Evolutionary conservation across 2,329 filamentous ascomycete genomes (phyloP), one percentile per base, ranked within the genome.

Genomic region (Ophioceras dolichostomum): DNA sequence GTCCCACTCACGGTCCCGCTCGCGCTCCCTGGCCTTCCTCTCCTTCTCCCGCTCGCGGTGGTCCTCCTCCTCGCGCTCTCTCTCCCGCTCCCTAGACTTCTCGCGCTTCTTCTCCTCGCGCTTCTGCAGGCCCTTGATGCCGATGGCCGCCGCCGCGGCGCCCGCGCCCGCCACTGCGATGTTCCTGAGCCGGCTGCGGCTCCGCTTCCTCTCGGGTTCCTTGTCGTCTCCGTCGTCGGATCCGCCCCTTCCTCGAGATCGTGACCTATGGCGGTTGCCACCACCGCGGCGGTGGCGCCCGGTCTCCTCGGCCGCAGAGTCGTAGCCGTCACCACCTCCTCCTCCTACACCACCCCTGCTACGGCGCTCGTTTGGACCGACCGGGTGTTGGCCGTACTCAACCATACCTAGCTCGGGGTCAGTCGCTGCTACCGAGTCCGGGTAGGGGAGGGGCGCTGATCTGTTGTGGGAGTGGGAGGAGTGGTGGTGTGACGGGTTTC

Each of bases 391-490:
- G 47, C 75, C 75, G 63, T 79, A 79, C 56, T 79, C 71, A 68
- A 79, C 72, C 66, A 78, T 66, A 61, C 73, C 75, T 75, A 78
- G 62, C 61, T 76, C 72, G 63, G 66, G 68, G 72, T 78, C 73
- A 77, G 70, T 41, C 31, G 34, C 36, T 24, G 43, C 30, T n/a
- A 17, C 66, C 55, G 53, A 34, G 37, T 51, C 45, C 44, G 45
- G 45, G 45, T 58, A 59, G 52, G 60, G 59, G 55, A 68, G 64
- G 49, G 65, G 64, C 59, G 64, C 18, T 26, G 27, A 18, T 36
- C 34, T 36, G 26, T 28, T 18, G 59, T 56, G 57, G 59, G 61
- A 61, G 56, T 55, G 41, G 37, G 48, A 28, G 34, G 36, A n/a
- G n/a, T n/a, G n/a, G n/a, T n/a, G n/a, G n/a, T n/a, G n/a, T n/a